Conservation (phyloP, 129 eudicot genomes). For the Dittrichia graveolens region DNA sequence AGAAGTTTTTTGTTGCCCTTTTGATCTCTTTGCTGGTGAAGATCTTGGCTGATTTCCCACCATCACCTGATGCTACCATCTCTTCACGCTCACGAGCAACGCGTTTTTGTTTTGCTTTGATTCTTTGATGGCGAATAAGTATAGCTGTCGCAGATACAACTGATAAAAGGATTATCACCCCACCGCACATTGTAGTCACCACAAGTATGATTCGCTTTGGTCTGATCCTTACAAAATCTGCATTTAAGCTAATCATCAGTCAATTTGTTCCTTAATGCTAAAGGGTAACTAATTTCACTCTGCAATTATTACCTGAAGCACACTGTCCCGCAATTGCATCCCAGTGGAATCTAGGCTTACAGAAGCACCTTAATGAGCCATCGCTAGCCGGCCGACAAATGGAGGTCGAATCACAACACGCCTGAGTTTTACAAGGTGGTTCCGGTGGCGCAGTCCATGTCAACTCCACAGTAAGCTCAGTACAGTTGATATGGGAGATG, state of each 20-base stretch:
- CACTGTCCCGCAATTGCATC: conserved; percentile 44
- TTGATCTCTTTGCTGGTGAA: conserved; percentile 60
- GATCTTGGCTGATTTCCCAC: conserved; percentile 61
- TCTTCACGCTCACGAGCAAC: conserved; percentile 57
- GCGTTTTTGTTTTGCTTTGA: conserved; percentile 38
- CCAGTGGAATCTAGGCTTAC: conserved; percentile 53
- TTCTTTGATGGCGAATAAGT: conserved; percentile 17
- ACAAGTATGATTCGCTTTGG: conserved; percentile 15
- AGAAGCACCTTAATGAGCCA: conserved; percentile 46
- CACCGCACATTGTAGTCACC: conserved; percentile 23
- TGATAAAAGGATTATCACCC: conserved; percentile 11
- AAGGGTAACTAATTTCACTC: background rate
- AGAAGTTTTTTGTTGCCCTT: conserved; percentile 57
- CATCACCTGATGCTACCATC: conserved; percentile 50
- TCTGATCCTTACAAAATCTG: conserved; percentile 21
- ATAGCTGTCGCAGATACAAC: background rate
- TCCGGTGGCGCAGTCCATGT: conserved; percentile 54
- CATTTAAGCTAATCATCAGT: background rate
- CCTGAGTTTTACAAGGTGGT: conserved; percentile 46
- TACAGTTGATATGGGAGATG: conserved; percentile 55
- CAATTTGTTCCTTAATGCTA: background rate
- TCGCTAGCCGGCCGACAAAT: conserved; percentile 21
- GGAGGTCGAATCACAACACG: conserved; percentile 33
- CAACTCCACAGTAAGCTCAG: conserved; percentile 56
- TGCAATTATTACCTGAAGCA: conserved; percentile 28